Conservation (phyloP, 73 alveolate genomes). For the Paramecium sexaurelia region DNA sequence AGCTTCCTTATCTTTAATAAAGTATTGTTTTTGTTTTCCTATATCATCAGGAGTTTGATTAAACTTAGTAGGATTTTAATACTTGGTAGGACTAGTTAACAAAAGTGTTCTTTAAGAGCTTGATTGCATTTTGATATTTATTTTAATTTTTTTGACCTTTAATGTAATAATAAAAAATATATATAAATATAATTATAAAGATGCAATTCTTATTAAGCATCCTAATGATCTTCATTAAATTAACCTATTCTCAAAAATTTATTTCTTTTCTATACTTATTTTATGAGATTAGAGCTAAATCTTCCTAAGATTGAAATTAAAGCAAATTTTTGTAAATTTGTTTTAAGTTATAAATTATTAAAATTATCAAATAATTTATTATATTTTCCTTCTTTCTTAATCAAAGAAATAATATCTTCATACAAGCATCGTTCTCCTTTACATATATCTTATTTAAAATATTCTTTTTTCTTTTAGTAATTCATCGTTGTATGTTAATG, state of each 20-base stretch:
- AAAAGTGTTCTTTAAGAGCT: not conserved
- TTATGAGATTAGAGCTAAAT: constrained; percentile 9
- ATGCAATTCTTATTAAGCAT: constrained; percentile 91
- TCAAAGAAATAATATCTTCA: constrained; percentile 70
- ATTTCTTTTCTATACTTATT: constrained; percentile 74
- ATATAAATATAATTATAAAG: constrained; percentile 67
- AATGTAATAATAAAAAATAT: not conserved
- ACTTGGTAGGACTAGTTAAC: not conserved
- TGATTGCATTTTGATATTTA: not conserved
- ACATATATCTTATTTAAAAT: constrained; percentile 68
- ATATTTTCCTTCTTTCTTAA: constrained; percentile 35
- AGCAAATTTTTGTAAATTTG: no score
- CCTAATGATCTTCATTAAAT: constrained; percentile 89
- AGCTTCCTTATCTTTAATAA: not conserved
- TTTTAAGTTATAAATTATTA: not conserved
- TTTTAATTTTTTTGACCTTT: not conserved
- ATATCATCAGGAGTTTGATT: not conserved
- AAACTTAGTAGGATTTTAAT: not conserved
- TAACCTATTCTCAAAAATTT: constrained; percentile 91
- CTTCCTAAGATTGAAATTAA: constrained; percentile 48
- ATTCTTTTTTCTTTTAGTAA: not conserved
- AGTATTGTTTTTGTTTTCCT: not conserved
- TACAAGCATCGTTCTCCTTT: constrained; percentile 84
- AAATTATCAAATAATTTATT: not conserved
- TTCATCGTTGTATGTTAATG: not conserved